phyloP scores from a whole-genome alignment of 768 basidiomycete genomes.

The Punctularia strigosozonata region DNA sequence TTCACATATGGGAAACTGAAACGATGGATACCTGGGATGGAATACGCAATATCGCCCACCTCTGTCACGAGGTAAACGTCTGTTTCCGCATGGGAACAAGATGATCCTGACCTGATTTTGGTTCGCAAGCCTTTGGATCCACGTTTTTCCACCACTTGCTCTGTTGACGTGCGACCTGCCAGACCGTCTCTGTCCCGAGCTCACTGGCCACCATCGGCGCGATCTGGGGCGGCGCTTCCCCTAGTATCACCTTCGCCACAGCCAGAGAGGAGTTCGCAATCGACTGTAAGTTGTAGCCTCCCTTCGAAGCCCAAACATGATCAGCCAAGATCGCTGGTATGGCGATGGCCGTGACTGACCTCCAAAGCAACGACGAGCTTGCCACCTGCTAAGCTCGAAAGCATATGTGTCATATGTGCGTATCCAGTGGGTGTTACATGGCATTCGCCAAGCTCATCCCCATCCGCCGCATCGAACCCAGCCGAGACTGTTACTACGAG shows the following conservation, averaged over 20 bases:
- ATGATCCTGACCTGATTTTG: constrained; percentile 48
- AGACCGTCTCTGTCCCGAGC: constrained; percentile 79
- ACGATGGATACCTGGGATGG: constrained; percentile 47
- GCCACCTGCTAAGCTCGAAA: constrained; percentile 78
- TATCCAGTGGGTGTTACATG: constrained; percentile 86
- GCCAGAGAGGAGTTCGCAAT: constrained; percentile 82
- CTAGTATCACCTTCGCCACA: constrained; percentile 79
- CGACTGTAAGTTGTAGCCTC: constrained; percentile 89
- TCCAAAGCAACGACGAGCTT: constrained; percentile 89
- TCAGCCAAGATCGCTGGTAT: background rate
- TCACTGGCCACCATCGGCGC: constrained; percentile 66
- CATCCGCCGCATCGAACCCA: constrained; percentile 92
- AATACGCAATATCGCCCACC: constrained; percentile 46
- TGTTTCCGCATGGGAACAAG: background rate
- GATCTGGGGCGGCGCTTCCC: constrained; percentile 72
- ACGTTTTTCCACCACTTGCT: constrained; percentile 87
- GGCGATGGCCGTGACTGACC: constrained; percentile 30
- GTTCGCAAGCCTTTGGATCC: constrained; percentile 72
- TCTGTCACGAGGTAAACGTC: constrained; percentile 29
- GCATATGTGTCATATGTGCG: constrained; percentile 98
- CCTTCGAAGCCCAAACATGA: constrained; percentile 34
- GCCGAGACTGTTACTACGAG: constrained; percentile 63
- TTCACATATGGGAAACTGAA: background rate
- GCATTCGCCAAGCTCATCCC: constrained; percentile 88
- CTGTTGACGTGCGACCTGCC: constrained; percentile 78